Base-by-base conservation (phyloP, 192 early-diverging fungal species). In the Backusella westeae region DNA sequence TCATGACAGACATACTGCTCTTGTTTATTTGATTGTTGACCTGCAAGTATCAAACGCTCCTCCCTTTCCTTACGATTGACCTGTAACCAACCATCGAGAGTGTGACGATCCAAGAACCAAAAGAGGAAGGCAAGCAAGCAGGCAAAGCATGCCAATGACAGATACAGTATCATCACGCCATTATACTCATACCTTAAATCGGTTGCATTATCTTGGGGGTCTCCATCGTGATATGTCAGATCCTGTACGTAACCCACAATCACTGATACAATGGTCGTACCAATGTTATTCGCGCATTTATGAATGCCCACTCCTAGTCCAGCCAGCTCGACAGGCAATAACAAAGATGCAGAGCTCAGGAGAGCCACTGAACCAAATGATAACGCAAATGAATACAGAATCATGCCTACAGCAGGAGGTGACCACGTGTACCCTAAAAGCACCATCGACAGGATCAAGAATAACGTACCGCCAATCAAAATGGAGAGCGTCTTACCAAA, bases 271-370 rank as follows among this genome's bases (percentile, higher is more conserved):
- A 89, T 88, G 3, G 90, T 90, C 8, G 86, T 84, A 2, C 89
- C 90, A 15, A 87, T 87, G 66, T 90, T 91, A 80, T 85, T 87
- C 1, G 87, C 86, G 34, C 83, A 85, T 77, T 91, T 91, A 84
- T 89, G 88, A 17, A 91, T 78, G 0, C 90, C 88, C 23, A 89
- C 63, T 3, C 85, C 88, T 0, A 85, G 86, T 23, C 90, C 90
- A 8, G 87, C 76, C 19, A 85, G 78, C 67, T 73, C 84, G 39
- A 77, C 79, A 7, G 86, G 89, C 19, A 90, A 49, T 10, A 88
- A 77, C 4, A 91, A 78, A 29, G 89, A 82, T 9, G 86, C 83
- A 5, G 87, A 85, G 2, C 87, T 86, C 67, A 91, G 77, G 26
- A 87, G 79, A 9, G 86, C 71, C 63, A 91, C 75, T 39, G 89